Conservation (phyloP, 192 early-diverging fungal genomes). For the Entomortierella parvispora region DNA sequence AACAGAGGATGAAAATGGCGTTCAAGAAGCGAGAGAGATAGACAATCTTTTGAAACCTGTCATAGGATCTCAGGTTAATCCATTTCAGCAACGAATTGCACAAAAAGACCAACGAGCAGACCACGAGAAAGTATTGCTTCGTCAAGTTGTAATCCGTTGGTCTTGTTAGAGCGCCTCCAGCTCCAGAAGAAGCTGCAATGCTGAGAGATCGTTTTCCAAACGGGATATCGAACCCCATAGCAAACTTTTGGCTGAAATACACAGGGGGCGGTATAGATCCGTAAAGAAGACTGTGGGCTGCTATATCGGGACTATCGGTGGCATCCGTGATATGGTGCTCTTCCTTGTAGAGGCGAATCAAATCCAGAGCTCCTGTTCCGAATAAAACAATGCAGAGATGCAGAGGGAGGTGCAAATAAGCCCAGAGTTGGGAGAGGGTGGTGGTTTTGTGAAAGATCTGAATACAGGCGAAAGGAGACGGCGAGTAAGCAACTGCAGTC, state of each 20-base stretch:
- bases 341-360: conserved; percentile 35
- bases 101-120: conserved; percentile 32
- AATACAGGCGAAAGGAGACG: too few species aligned
- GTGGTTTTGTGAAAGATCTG: conserved; percentile 42
- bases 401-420: conserved; percentile 58
- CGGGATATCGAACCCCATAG: conserved; percentile 30
- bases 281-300: too few species aligned
- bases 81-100: conserved; percentile 42
- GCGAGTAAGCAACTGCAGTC: too few species aligned
- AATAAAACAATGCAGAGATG: conserved; percentile 58
- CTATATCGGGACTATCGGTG: not conserved
- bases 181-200: not conserved
- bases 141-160: conserved; percentile 25
- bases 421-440: conserved; percentile 53
- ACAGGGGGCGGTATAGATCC: too few species aligned
- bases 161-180: not conserved
- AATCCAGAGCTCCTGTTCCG: conserved; percentile 47
- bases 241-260: not conserved
- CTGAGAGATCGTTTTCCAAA: conserved; percentile 7
- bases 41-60: conserved; percentile 37
- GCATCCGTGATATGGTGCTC: conserved; percentile 29
- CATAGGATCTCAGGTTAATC: conserved; percentile 42
- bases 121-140: conserved; percentile 36
- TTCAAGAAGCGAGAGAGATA: conserved; percentile 35
- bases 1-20: conserved; percentile 24